Percentiles rank a stretch among this genome's conserved stretches.
These are phyloP conservation scores for Aspergillus novoparasiticus DNA, from an alignment of 2,329 filamentous ascomycete species.

Conservation along the genomic window DNA sequence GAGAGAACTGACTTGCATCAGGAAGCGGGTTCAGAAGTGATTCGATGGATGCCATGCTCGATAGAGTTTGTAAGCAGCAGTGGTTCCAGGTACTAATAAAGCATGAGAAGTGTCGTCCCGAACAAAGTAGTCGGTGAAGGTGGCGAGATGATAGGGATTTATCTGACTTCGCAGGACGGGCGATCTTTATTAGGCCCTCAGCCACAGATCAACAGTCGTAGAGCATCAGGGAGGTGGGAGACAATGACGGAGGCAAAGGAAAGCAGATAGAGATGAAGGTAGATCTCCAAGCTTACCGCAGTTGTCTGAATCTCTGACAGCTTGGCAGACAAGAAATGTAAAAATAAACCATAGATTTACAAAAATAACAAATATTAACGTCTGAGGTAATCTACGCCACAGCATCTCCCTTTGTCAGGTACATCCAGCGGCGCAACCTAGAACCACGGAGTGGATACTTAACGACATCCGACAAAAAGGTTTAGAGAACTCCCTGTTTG, in stretches of 20 bases:
- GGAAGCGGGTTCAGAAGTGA: constrained; percentile 68
- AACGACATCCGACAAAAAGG: constrained; percentile 23
- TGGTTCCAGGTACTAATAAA: neutral
- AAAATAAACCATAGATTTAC: constrained; percentile 13
- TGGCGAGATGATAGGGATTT: constrained; percentile 15
- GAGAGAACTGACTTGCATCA: constrained; percentile 32
- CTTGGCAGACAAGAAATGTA: constrained; percentile 7
- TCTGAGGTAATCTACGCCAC: neutral
- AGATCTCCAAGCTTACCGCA: constrained; percentile 14
- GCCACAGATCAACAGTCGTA: constrained; percentile 27
- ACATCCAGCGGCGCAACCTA: constrained; percentile 19
- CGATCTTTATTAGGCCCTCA: constrained; percentile 14
- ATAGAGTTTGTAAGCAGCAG: constrained; percentile 8
- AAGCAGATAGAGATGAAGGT: constrained; percentile 14
- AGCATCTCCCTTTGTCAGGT: constrained; percentile 27
- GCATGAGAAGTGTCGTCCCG: neutral
- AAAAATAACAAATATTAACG: constrained; percentile 13
- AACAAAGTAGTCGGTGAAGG: neutral
- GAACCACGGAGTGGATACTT: constrained; percentile 22
- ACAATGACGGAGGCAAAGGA: constrained; percentile 18
- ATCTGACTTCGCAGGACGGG: constrained; percentile 18
- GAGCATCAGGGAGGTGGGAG: constrained; percentile 21
- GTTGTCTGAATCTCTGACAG: constrained; percentile 11
- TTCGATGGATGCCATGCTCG: constrained; percentile 64
- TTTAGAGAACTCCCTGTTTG: constrained; percentile 23